phyloP scores from a whole-genome alignment of 352 stramenopile genomes.

The Phytophthora pini region DNA sequence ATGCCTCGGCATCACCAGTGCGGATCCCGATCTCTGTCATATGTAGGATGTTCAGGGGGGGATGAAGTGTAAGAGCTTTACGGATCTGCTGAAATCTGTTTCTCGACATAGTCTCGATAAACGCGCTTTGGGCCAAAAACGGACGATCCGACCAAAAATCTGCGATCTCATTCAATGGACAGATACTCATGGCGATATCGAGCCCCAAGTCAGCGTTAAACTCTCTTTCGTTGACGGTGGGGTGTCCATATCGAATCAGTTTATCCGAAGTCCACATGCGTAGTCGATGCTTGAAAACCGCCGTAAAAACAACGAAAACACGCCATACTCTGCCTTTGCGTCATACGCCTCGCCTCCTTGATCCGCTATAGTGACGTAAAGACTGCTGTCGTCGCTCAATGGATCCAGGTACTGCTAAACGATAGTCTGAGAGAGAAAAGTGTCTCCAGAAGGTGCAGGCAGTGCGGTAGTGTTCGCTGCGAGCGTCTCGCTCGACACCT shows the following conservation, averaged over 20 bases:
- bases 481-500: too few species aligned
- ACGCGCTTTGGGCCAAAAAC: constrained; percentile 3
- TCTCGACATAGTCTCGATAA: constrained; percentile 20
- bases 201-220: constrained; percentile 13
- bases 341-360: constrained; percentile 1
- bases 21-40: constrained; percentile 5
- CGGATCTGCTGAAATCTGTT: constrained; percentile 16
- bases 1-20: constrained; percentile 5
- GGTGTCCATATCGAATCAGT: background rate
- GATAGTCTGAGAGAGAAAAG: background rate
- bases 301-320: constrained; percentile 14
- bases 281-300: background rate
- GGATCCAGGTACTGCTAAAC: constrained; percentile 2
- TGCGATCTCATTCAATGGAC: constrained; percentile 14
- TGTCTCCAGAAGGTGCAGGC: background rate
- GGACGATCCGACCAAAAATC: constrained; percentile 10
- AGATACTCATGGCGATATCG: constrained; percentile 17
- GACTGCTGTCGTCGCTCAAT: background rate
- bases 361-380: constrained; percentile 5
- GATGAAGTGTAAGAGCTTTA: background rate
- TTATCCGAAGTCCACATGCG: constrained; percentile 9
- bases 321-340: constrained; percentile 10
- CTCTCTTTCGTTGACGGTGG: constrained; percentile 10
- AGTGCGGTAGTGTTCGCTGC: background rate
- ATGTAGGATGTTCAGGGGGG: background rate